phyloP scores from a whole-genome alignment of 305 asterid genomes.

The Solanum hybrid region DNA sequence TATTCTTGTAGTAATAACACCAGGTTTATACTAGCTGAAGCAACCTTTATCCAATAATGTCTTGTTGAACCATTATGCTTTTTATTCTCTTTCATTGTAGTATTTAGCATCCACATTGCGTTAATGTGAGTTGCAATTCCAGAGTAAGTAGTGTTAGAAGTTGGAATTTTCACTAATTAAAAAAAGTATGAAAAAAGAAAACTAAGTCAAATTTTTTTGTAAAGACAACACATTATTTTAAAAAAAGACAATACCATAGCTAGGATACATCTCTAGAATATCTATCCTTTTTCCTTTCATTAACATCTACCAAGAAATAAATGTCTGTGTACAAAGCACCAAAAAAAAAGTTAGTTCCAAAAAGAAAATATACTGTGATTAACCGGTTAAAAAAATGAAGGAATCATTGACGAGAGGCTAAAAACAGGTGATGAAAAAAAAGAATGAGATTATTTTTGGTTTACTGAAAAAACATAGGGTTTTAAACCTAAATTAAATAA shows the following conservation, averaged over 20 bases:
- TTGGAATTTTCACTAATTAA: background rate
- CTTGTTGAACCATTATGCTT: background rate
- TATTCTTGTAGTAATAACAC: background rate
- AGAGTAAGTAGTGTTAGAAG: background rate
- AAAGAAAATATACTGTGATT: background rate
- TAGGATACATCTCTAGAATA: background rate
- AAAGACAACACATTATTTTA: background rate
- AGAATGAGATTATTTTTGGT: background rate
- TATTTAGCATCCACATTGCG: background rate
- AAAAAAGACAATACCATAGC: background rate
- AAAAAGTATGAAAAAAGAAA: background rate
- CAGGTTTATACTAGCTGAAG: background rate
- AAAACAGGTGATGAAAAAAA: background rate
- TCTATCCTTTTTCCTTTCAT: background rate
- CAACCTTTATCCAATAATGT: background rate
- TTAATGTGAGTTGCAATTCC: background rate
- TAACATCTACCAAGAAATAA: background rate
- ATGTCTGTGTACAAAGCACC: background rate
- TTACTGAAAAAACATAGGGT: background rate
- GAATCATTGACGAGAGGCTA: background rate
- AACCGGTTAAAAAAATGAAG: background rate
- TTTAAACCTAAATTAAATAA: too few relatives aligned
- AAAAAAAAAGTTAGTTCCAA: too few relatives aligned
- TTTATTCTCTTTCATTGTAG: background rate
- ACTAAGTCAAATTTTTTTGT: background rate